Base-by-base conservation (phyloP, 1,284 basidiomycete genomes). In the Rhodotorula sp. region DNA sequence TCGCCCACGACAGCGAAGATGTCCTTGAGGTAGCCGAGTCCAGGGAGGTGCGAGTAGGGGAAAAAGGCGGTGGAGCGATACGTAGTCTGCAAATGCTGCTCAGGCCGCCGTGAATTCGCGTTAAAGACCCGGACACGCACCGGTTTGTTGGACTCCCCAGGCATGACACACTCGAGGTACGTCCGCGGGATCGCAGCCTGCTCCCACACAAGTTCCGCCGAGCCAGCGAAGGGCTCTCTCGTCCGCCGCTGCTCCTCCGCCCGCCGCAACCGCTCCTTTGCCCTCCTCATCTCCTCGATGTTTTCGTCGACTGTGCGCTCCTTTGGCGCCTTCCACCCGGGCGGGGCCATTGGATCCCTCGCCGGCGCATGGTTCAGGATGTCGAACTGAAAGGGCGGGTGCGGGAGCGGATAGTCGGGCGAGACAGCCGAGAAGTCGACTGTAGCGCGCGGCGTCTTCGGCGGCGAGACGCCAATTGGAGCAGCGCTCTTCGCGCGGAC, bases 1-100 rank as follows among this genome's bases (percentile, higher is more conserved):
- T 65, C 72, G 7, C 72, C 72, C n/a, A 68, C 63, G 8, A 74
- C 55, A 0, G 73, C 76, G 21, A 76, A 61, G 2, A 62, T 46
- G 16, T 62, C 70, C 16, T 72, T 54, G 64, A 75, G 67, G 21
- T 63, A 60, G 2, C 45, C 52, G 49, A 70, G 53, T 1, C 54
- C 64, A 5, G 34, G 53, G 3, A 64, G 56, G 27, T 73, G 48
- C 4, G 66, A 63, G 48, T 61, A 72, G 1, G 77, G 76, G 62
- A 74, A 78, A 57, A 77, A 77, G 9, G 61, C n/a, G 19, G 61
- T 72, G 42, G 65, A 59, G 55, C 25, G 49, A 16, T 34, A 34
- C 34, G 34, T 42, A 46, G 42, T 25, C 19, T 50, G 41, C 27
- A 57, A 41, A 12, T n/a, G 19, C 12, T 2, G 9, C 19, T 23